A percentile compares a stretch with the other conserved stretches of the same genome.
phyloP scores from a whole-genome alignment of 2,329 filamentous ascomycete species.

The Aureobasidium sp. region DNA sequence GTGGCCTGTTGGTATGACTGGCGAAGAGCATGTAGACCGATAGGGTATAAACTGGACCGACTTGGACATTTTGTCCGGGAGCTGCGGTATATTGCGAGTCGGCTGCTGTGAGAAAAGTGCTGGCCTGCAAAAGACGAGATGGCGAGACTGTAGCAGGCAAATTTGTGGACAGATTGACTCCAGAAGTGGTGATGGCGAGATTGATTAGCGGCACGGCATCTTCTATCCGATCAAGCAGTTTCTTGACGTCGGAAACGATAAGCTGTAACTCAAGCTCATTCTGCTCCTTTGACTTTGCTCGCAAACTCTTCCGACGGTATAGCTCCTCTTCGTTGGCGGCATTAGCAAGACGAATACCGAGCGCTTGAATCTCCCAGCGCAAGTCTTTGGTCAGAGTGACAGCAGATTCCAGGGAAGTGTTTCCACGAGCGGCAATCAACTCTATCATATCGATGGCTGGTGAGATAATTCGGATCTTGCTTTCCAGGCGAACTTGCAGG shows the following conservation, averaged over 20 bases:
- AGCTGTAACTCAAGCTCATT: conserved; percentile 56
- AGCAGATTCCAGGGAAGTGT: conserved; percentile 75
- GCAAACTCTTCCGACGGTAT: conserved; percentile 33
- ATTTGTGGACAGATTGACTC: conserved; percentile 72
- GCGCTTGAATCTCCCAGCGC: conserved; percentile 69
- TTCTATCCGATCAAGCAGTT: conserved; percentile 70
- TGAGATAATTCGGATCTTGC: conserved; percentile 84
- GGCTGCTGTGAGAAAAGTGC: conserved; percentile 77
- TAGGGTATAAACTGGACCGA: conserved; percentile 77
- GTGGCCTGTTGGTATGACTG: conserved; percentile 56
- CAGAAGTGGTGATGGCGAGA: conserved; percentile 87
- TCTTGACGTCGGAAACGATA: conserved; percentile 68
- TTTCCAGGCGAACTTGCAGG: conserved; percentile 67
- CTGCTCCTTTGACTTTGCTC: conserved; percentile 42
- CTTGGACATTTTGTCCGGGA: conserved; percentile 59
- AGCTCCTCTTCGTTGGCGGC: conserved; percentile 58
- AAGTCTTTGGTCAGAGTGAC: conserved; percentile 74
- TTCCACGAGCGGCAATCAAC: conserved; percentile 70
- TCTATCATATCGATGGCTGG: conserved; percentile 90
- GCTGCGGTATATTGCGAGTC: conserved; percentile 71
- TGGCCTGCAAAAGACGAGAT: conserved; percentile 83
- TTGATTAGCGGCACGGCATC: conserved; percentile 87
- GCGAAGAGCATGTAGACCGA: conserved; percentile 94
- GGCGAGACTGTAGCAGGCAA: conserved; percentile 79
- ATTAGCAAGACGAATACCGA: conserved; percentile 66